Conservation (phyloP, 306 rosid genomes). For the Hippophae rhamnoides region DNA sequence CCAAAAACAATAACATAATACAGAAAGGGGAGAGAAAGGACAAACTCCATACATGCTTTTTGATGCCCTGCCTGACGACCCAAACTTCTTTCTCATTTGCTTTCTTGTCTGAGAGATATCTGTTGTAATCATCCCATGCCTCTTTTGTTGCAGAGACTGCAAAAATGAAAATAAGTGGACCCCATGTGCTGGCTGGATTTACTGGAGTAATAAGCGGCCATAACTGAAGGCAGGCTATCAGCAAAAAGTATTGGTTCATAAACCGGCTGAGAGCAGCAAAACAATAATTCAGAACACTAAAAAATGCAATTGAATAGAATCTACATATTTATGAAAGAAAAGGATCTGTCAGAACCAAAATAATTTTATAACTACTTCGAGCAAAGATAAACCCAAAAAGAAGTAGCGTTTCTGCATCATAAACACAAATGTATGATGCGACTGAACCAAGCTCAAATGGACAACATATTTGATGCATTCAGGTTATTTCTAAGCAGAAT, state of each 20-base stretch:
- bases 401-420: too few species aligned
- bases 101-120: slow-evolving; percentile 92
- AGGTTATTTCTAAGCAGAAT: too few species aligned
- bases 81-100: slow-evolving; percentile 95
- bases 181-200: slow-evolving; percentile 99
- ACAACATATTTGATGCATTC: too few species aligned
- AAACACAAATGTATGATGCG: too few species aligned
- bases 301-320: background rate
- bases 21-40: slow-evolving; percentile 5
- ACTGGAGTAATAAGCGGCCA: slow-evolving; percentile 99
- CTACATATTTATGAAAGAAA: background rate
- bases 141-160: slow-evolving; percentile 97
- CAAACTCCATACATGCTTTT: slow-evolving; percentile 52
- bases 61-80: slow-evolving; percentile 75
- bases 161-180: slow-evolving; percentile 95
- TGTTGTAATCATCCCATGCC: slow-evolving; percentile 97
- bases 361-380: too few species aligned
- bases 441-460: too few species aligned
- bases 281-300: slow-evolving; percentile 11
- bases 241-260: slow-evolving; percentile 97
- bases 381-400: too few species aligned
- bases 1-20: background rate
- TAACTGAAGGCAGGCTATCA: slow-evolving; percentile 96
- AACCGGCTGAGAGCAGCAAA: slow-evolving; percentile 68
- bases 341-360: background rate